These are phyloP conservation scores for Priceomyces medius DNA, from an alignment of 805 yeast species.

Conservation along the genomic window DNA sequence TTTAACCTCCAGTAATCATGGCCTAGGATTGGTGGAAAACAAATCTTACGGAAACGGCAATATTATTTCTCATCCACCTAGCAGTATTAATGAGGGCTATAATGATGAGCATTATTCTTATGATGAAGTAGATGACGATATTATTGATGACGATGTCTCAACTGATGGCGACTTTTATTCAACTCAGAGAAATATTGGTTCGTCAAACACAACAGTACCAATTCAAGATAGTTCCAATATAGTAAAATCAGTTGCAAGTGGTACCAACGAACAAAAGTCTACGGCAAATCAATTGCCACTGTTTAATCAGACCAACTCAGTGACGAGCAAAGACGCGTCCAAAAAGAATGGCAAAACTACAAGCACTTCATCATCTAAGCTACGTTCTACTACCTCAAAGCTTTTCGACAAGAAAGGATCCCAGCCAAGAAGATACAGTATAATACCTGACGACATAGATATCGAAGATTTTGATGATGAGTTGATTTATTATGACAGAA, in stretches of 20 bases:
- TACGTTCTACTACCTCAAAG: conserved; percentile 69
- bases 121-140: conserved; percentile 22
- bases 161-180: conserved; percentile 28
- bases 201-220: conserved; percentile 4
- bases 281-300: neutral
- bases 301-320: conserved; percentile 9
- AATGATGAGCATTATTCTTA: conserved; percentile 27
- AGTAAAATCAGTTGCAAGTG: neutral
- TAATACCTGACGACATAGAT: conserved; percentile 61
- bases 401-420: conserved; percentile 72
- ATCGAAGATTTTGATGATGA: conserved; percentile 58
- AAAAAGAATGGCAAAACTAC: conserved; percentile 30
- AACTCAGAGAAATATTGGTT: conserved; percentile 7
- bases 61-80: conserved; percentile 10
- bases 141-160: conserved; percentile 27
- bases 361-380: conserved; percentile 36
- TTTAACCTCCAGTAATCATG: conserved; percentile 8
- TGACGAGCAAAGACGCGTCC: conserved; percentile 20
- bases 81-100: conserved; percentile 22
- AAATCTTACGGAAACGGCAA: conserved; percentile 5
- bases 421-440: conserved; percentile 70
- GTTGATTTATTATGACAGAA: conserved; percentile 44
- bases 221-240: conserved; percentile 2
- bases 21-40: conserved; percentile 14
- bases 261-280: neutral